Conservation (phyloP, 1,139 yeast genomes). For the Geotrichum australiense region DNA sequence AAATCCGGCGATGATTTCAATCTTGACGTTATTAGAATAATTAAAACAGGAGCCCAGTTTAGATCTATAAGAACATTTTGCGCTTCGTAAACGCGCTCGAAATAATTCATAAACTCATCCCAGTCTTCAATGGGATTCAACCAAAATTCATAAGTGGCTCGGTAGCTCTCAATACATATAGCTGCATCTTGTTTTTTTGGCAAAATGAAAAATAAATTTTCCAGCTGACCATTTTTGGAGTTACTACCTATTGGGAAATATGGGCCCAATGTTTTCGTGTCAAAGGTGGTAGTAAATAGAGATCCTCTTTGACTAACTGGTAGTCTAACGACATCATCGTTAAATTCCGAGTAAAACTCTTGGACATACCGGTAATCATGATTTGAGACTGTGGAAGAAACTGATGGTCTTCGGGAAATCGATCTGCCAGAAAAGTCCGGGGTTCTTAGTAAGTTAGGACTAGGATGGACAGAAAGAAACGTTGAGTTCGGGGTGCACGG, state of each 20-base stretch:
- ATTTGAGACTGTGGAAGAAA: background rate
- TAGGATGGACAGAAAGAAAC: background rate
- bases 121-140: constrained; percentile 25
- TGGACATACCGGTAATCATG: constrained; percentile 9
- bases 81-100: constrained; percentile 19
- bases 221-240: constrained; percentile 1
- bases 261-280: background rate
- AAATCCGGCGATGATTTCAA: background rate
- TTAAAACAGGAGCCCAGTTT: constrained; percentile 23
- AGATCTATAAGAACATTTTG: constrained; percentile 12
- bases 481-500: constrained; percentile 3
- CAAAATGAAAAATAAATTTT: constrained; percentile 3
- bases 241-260: background rate
- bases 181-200: constrained; percentile 15
- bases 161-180: constrained; percentile 15
- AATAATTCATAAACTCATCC: constrained; percentile 20
- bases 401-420: constrained; percentile 5
- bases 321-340: constrained; percentile 4
- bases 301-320: constrained; percentile 13
- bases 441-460: constrained; percentile 5
- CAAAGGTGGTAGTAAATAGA: background rate
- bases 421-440: constrained; percentile 13
- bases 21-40: too few relatives aligned
- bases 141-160: constrained; percentile 25
- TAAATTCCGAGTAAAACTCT: constrained; percentile 4